Evolutionary conservation across 371 early-diverging fungal genomes (phyloP).

Genomic region (Umbelopsis sp.): DNA sequence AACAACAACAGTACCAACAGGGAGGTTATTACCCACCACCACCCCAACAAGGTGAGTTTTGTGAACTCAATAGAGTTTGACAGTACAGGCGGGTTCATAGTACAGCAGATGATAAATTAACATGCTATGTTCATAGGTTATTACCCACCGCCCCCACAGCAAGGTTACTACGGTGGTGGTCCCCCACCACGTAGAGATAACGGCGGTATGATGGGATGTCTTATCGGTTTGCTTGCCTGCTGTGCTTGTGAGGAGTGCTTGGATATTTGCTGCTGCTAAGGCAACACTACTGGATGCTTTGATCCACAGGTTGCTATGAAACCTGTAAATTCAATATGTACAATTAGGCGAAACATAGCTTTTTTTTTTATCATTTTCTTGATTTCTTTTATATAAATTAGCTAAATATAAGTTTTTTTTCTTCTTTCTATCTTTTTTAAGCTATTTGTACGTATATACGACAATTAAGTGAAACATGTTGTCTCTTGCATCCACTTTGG

Average conservation of each 20-base stretch:
- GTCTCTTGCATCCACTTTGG: no score
- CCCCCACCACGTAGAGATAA: slow-evolving; percentile 21
- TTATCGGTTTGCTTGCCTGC: slow-evolving; percentile 29
- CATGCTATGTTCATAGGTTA: slow-evolving; percentile 20
- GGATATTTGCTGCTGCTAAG: slow-evolving; percentile 29
- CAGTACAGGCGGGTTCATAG: not conserved
- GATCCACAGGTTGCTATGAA: no score
- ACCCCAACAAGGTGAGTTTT: slow-evolving; percentile 28
- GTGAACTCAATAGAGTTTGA: not conserved
- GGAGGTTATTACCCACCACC: slow-evolving; percentile 26
- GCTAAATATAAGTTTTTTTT: no score
- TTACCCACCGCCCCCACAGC: slow-evolving; percentile 33
- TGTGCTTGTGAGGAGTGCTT: slow-evolving; percentile 32
- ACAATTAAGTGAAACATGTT: no score
- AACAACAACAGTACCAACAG: slow-evolving; percentile 25
- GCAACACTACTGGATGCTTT: no score
- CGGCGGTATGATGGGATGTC: slow-evolving; percentile 27
- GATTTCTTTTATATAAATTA: no score
- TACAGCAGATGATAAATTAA: not conserved
- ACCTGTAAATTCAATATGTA: no score
- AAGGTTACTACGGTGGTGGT: slow-evolving; percentile 24
- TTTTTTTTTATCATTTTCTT: no score
- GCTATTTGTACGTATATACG: no score
- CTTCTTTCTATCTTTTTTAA: no score
- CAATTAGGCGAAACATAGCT: no score